These are phyloP conservation scores for Dryas alaskensis DNA, from an alignment of 306 rosid species.

Conservation along the genomic window DNA sequence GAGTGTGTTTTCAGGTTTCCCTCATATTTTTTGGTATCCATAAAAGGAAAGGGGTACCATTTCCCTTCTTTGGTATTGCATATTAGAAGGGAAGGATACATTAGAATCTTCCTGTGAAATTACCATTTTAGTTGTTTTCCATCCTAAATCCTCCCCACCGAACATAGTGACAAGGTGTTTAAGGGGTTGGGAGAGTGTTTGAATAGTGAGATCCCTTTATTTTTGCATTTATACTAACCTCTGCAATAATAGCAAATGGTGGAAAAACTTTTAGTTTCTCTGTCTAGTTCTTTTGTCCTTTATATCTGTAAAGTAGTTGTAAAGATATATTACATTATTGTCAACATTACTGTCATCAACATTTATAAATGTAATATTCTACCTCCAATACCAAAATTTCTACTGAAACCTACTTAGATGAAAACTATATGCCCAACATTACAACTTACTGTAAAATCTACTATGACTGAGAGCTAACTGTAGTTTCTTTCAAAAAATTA, in stretches of 20 bases:
- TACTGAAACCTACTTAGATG: background rate
- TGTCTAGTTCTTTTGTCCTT: background rate
- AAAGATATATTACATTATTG: background rate
- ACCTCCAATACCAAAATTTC: background rate
- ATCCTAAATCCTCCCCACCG: background rate
- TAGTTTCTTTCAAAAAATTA: background rate
- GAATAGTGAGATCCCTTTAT: background rate
- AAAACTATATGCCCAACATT: background rate
- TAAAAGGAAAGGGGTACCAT: background rate
- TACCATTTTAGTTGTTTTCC: background rate
- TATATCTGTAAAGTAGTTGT: too few species aligned
- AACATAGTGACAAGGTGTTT: background rate
- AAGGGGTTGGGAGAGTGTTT: background rate
- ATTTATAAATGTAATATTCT: background rate
- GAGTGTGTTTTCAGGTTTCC: background rate
- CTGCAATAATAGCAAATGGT: background rate
- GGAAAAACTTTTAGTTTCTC: background rate
- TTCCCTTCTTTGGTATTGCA: background rate
- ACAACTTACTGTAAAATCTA: background rate
- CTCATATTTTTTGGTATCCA: background rate
- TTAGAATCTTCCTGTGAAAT: background rate
- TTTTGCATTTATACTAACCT: background rate
- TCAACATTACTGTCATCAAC: background rate
- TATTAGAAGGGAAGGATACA: background rate
- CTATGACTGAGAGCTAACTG: background rate